Evolutionary conservation across 1,284 basidiomycete genomes (phyloP), one percentile per base, ranked within the genome.

Genomic region (Cystobasidium sp.): DNA sequence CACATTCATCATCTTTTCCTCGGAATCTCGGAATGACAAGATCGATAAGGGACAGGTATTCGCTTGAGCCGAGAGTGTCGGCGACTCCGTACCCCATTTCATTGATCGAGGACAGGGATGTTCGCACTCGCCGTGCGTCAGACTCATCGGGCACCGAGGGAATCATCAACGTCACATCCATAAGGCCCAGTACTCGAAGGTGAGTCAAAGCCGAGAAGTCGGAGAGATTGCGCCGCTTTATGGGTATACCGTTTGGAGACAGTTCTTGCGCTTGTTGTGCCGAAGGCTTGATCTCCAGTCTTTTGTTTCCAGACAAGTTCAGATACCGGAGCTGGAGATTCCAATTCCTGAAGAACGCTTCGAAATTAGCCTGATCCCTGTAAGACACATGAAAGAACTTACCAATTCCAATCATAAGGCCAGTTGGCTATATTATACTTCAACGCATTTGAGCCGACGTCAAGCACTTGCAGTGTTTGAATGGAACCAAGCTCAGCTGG

Each of bases 331-430:
- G 86, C 77, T 92, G 91, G 76, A 89, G 89, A 82, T 98, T 99
- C 86, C 94, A 97, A 82, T 98, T 98, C 94, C 94, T 96, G 77
- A 65, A 53, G 46, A 18, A 22, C 65, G 9, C 59, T 75, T 39
- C 46, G 44, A n/a, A 24, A 41, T 67, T 73, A 71, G 74, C 22
- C 18, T 3, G 67, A 14, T 31, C 63, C 22, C 37, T 14, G 68
- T 39, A 31, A 31, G 10, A 5, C 22, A 47, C 31, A 75, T 74
- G 31, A 58, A 55, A 84, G 56, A 53, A 84, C 86, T 68, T 77
- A 94, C 97, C 97, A 99, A 83, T 99, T 99, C 96, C 96, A 99
- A 84, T 99, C 97, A 83, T 96, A 99, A 80, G 96, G 93, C 91
- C 91, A 96, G 81, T 99, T 99, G 80, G 94, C 92, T 78, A 98